Conservation (phyloP, 352 stramenopile species). For the Globisporangium polare region DNA sequence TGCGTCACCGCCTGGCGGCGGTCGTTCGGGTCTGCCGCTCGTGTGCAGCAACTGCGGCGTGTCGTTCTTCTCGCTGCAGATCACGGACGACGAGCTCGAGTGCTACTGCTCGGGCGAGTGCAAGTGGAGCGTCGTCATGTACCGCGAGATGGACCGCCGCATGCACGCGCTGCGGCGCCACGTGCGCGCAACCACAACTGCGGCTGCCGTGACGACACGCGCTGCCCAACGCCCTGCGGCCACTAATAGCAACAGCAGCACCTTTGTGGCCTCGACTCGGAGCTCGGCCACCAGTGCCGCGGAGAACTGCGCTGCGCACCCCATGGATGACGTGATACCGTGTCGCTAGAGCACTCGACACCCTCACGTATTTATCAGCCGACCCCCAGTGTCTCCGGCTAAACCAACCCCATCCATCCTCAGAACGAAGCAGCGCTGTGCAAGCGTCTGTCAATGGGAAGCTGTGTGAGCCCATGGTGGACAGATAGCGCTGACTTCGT, state of each 20-base stretch:
- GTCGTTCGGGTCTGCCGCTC: conserved; percentile 55
- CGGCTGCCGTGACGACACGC: background rate
- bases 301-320: conserved; percentile 20
- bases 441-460: no score
- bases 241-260: background rate
- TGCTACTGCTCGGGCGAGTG: conserved; percentile 86
- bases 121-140: conserved; percentile 89
- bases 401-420: background rate
- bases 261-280: background rate
- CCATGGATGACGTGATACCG: conserved; percentile 27
- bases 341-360: conserved; percentile 20
- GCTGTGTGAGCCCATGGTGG: no score
- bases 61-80: conserved; percentile 77
- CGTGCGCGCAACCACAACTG: conserved; percentile 3
- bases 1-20: conserved; percentile 14
- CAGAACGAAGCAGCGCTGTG: background rate
- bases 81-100: conserved; percentile 56
- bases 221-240: no score
- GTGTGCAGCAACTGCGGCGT: conserved; percentile 81
- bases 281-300: background rate
- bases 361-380: conserved; percentile 17
- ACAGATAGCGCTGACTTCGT: background rate
- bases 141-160: conserved; percentile 74
- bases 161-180: conserved; percentile 44
- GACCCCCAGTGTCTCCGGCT: background rate